phyloP scores from a whole-genome alignment of 371 early-diverging fungal species.

The Syncephalastrum sp. region DNA sequence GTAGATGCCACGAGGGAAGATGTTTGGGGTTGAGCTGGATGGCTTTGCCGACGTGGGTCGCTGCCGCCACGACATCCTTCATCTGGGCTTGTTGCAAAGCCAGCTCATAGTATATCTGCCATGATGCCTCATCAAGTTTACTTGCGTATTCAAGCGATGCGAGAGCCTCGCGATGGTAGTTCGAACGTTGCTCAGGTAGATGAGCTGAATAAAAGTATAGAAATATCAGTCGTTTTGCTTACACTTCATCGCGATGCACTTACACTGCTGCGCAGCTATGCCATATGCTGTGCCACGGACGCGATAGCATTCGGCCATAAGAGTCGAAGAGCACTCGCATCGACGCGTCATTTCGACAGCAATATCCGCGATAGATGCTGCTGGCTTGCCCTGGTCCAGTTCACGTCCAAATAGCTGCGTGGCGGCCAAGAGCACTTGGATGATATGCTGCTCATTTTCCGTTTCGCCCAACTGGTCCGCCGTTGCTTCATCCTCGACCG shows the following conservation, averaged over 20 bases:
- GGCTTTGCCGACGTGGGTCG: slow-evolving; percentile 55
- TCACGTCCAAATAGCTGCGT: slow-evolving; percentile 45
- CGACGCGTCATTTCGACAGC: slow-evolving; percentile 17
- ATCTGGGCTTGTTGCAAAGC: slow-evolving; percentile 78
- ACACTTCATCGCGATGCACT: slow-evolving; percentile 8
- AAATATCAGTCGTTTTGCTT: not conserved
- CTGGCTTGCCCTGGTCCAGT: slow-evolving; percentile 33
- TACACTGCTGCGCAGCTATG: slow-evolving; percentile 57
- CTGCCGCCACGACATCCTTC: slow-evolving; percentile 70
- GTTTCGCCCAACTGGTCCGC: not conserved
- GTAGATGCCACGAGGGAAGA: slow-evolving; percentile 82
- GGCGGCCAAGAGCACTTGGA: slow-evolving; percentile 43
- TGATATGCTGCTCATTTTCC: slow-evolving; percentile 19
- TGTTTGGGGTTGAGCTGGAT: slow-evolving; percentile 59
- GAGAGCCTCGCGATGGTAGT: slow-evolving; percentile 60
- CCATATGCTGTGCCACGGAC: slow-evolving; percentile 61
- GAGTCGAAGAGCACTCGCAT: not conserved
- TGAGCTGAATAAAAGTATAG: not conserved
- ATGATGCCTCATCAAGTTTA: slow-evolving; percentile 27
- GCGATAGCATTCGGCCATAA: slow-evolving; percentile 39
- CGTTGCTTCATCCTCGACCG: no score
- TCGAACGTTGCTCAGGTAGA: slow-evolving; percentile 61
- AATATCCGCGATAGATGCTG: slow-evolving; percentile 39
- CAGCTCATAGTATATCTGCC: slow-evolving; percentile 72
- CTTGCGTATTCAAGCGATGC: slow-evolving; percentile 23